Base-by-base conservation (phyloP, 129 eudicot species). In the Heracleum sosnowskyi region DNA sequence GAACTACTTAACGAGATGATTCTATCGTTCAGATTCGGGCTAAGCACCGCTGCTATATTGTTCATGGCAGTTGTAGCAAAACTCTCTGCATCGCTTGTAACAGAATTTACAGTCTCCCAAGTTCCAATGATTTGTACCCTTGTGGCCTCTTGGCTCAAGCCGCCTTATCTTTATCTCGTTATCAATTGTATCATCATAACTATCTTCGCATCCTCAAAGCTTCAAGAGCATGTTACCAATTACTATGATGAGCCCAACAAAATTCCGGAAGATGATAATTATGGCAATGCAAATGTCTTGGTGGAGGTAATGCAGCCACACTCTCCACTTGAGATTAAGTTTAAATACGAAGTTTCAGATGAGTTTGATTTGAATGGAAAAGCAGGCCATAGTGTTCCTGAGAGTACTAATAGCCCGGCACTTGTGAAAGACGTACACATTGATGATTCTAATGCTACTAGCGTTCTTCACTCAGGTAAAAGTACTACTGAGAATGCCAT, bases 121-220 rank as follows among this genome's bases (percentile, higher is more conserved):
- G 44, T 89, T 2, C 87, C 90, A 28, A 63, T 76, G 2, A 55
- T 91, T 78, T 91, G 90, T 86, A 80, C 66, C 76, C 75, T 83
- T 63, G 68, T 88, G 36, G 77, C 82, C 49, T 82, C 98, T 4
- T 93, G 91, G 95, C 89, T 91, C 8, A 84, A 69, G 70, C 98
- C 97, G 6, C 98, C 97, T 2, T 93, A 89, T 69, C 82, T 93
- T 13, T 93, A 91, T 83, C 89, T 93, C 42, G 81, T 93, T 46
- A 83, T 93, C 83, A 93, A 93, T 83, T 85, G 82, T 80, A 93
- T 93, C 79, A 91, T 93, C 72, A 83, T 93, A 76, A 83, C 93
- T 28, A 91, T 93, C 74, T 91, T 91, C 15, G 97, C 97, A n/a
- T 88, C 98, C 35, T 86, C 97, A 3, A 83, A 88, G 78, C 82